Evolutionary conservation across 2,329 filamentous ascomycete genomes (phyloP).

Genomic region (Hymenotorrendiella dingleyae): DNA sequence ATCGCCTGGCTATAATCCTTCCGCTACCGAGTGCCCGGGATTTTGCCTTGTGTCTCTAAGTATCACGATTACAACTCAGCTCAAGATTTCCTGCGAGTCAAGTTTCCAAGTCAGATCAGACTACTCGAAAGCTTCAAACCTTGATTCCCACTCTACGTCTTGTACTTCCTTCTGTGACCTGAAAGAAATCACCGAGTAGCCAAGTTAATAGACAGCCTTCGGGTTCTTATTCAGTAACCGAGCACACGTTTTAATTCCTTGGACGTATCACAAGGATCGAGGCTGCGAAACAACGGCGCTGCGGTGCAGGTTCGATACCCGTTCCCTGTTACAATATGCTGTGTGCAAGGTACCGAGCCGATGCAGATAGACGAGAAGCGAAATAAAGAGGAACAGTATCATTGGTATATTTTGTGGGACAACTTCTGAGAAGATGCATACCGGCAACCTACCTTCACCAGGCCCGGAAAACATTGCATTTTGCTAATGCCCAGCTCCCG

Average conservation of each 20-base stretch:
- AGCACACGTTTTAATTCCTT: constrained; percentile 1
- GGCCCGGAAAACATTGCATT: neutral
- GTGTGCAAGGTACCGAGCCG: constrained; percentile 3
- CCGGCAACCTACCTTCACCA: neutral
- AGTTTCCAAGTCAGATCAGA: too few species aligned
- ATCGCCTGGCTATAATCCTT: too few species aligned
- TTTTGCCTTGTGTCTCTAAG: too few species aligned
- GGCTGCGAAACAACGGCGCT: constrained; percentile 8
- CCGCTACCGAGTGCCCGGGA: too few species aligned
- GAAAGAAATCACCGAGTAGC: too few species aligned
- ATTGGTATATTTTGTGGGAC: constrained; percentile 1
- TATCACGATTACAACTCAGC: too few species aligned
- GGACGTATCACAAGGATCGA: constrained; percentile 10
- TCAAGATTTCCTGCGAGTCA: too few species aligned
- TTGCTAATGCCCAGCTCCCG: neutral
- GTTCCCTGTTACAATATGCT: constrained; percentile 11
- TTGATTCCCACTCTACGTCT: too few species aligned
- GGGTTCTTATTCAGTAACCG: too few species aligned
- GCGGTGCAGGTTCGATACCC: constrained; percentile 9
- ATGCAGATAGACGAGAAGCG: constrained; percentile 4
- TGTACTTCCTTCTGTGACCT: too few species aligned
- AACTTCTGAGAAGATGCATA: neutral
- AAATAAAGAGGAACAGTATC: neutral
- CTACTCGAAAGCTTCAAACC: too few species aligned
- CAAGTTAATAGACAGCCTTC: too few species aligned